Evolutionary conservation across 768 basidiomycete genomes (phyloP).

Genomic region (Asterophora lycoperdoides): DNA sequence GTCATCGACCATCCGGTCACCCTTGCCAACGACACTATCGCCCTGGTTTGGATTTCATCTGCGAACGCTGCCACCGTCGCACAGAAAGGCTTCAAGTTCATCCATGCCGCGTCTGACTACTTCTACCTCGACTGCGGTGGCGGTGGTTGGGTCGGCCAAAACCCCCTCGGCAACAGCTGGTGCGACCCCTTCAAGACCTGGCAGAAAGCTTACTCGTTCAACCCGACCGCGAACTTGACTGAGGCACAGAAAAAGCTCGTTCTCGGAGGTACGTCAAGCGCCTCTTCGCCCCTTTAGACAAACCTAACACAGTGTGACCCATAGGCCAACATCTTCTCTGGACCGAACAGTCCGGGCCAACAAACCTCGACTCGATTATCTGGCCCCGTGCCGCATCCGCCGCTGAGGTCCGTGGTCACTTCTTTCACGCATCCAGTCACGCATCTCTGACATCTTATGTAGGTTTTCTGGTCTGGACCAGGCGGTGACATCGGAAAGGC

Average conservation of each 20-base stretch:
- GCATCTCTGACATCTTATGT: not conserved
- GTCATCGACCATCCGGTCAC: constrained; percentile 51
- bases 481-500: constrained; percentile 44
- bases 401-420: constrained; percentile 43
- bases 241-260: constrained; percentile 48
- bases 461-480: constrained; percentile 69
- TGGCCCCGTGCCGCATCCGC: constrained; percentile 73
- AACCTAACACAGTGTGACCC: not conserved
- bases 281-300: not conserved
- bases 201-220: constrained; percentile 72
- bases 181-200: constrained; percentile 80
- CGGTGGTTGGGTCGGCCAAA: constrained; percentile 64
- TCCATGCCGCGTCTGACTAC: constrained; percentile 70
- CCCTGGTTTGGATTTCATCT: constrained; percentile 75
- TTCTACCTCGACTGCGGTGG: constrained; percentile 82
- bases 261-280: constrained; percentile 50
- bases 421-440: no score
- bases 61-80: constrained; percentile 55
- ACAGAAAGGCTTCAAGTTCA: constrained; percentile 52
- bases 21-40: constrained; percentile 47
- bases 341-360: constrained; percentile 67
- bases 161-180: constrained; percentile 52
- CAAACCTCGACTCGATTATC: constrained; percentile 59
- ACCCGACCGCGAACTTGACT: constrained; percentile 61
- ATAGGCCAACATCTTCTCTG: constrained; percentile 64